Evolutionary conservation across 1,284 basidiomycete genomes (phyloP).

Genomic region (Microbotryum lychnidis-dioicae): DNA sequence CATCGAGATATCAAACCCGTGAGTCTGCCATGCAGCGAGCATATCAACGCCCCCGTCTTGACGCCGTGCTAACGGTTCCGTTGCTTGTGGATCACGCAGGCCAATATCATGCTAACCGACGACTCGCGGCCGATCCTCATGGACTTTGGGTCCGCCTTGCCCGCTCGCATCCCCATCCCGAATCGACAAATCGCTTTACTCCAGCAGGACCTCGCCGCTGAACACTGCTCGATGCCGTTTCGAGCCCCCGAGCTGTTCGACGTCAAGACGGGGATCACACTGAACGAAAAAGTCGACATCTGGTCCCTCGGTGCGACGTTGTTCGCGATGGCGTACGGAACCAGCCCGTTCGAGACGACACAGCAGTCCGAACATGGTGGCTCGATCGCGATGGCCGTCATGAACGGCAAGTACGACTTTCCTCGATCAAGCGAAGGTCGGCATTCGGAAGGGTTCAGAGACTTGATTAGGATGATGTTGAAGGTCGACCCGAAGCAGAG

Average conservation of each 20-base stretch:
- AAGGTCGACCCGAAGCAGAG: conserved; percentile 68
- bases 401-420: conserved; percentile 76
- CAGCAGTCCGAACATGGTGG: conserved; percentile 80
- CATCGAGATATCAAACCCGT: conserved; percentile 93
- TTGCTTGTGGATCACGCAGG: conserved; percentile 38
- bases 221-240: conserved; percentile 94
- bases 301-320: conserved; percentile 92
- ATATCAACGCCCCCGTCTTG: neutral
- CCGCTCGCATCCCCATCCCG: conserved; percentile 67
- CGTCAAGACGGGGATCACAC: conserved; percentile 68
- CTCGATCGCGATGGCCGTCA: conserved; percentile 88
- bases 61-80: neutral
- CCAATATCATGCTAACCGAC: conserved; percentile 93
- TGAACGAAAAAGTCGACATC: conserved; percentile 94
- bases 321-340: conserved; percentile 78
- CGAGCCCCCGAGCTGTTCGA: conserved; percentile 91
- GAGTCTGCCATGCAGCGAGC: neutral
- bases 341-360: conserved; percentile 70
- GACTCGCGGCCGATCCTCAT: conserved; percentile 75
- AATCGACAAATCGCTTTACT: conserved; percentile 75
- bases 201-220: conserved; percentile 88
- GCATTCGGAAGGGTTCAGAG: conserved; percentile 70
- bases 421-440: conserved; percentile 52
- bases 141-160: conserved; percentile 89
- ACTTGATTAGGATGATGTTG: conserved; percentile 74